phyloP scores from a whole-genome alignment of 306 rosid species.

The Luffa acutangula region DNA sequence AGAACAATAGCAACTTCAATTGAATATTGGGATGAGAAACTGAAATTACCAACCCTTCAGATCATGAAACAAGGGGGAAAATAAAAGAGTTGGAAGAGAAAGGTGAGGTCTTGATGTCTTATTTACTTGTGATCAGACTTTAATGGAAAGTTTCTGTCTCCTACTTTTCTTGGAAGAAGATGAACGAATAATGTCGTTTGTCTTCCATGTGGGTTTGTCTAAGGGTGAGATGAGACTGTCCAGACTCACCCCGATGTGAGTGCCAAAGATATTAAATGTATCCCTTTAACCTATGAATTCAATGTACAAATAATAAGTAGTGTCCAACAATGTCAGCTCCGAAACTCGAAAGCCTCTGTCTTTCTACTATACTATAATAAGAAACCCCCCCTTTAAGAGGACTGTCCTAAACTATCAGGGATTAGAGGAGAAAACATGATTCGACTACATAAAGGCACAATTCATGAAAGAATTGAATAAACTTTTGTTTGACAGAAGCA shows the following conservation, averaged over 20 bases:
- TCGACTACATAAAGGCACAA: background rate
- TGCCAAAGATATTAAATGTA: slow-evolving; percentile 1
- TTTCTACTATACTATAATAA: background rate
- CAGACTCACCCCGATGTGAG: background rate
- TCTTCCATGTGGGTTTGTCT: slow-evolving; percentile 27
- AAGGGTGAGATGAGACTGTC: background rate
- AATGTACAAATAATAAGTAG: background rate
- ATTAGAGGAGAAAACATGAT: background rate
- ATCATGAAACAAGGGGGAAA: background rate
- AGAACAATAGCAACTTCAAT: background rate
- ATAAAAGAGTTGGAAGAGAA: background rate
- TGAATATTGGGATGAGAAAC: background rate
- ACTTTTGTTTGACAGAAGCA: background rate
- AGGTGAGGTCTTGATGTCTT: background rate
- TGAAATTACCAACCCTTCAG: background rate
- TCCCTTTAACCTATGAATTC: background rate
- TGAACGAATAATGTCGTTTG: slow-evolving; percentile 7
- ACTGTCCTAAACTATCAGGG: background rate
- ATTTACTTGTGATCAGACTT: background rate
- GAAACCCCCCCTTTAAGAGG: background rate
- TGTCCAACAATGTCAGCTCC: background rate
- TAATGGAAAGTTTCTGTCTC: slow-evolving; percentile 5
- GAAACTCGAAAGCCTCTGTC: background rate
- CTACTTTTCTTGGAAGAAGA: slow-evolving; percentile 3
- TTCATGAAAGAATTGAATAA: background rate